phyloP scores from a whole-genome alignment of 176 grass and related monocot species.

The Musa beccarii region DNA sequence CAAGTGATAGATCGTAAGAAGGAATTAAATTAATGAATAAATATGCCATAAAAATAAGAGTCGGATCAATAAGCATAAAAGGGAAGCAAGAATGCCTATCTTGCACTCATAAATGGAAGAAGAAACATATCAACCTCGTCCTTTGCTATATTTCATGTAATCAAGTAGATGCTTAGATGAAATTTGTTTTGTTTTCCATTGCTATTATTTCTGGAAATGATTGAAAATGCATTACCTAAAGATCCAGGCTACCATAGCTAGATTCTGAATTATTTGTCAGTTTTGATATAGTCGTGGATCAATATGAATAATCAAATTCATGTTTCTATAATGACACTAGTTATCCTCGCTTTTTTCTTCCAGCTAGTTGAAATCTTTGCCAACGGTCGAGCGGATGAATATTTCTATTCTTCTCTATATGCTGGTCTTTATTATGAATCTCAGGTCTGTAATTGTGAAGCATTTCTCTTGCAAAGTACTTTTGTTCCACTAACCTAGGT shows the following conservation, averaged over 20 bases:
- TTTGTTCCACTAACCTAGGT: neutral
- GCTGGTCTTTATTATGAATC: slow-evolving; percentile 79
- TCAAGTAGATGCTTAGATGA: too few species aligned
- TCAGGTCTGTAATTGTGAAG: slow-evolving; percentile 33
- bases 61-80: too few species aligned
- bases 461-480: neutral
- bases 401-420: slow-evolving; percentile 82
- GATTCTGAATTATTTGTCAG: neutral
- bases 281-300: neutral
- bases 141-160: too few species aligned
- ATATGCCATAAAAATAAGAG: too few species aligned
- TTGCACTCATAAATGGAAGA: too few species aligned
- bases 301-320: neutral
- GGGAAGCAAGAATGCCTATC: too few species aligned
- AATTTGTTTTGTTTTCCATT: too few species aligned
- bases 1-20: too few species aligned
- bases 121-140: too few species aligned
- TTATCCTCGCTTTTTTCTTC: neutral
- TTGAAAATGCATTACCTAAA: neutral
- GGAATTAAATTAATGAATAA: too few species aligned
- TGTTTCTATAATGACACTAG: neutral
- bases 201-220: neutral
- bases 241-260: neutral
- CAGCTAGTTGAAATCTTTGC: slow-evolving; percentile 60
- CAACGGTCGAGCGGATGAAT: slow-evolving; percentile 31